Evolutionary conservation across 208 protist genomes (phyloP).

Genomic region (Tritrichomonas musculus): DNA sequence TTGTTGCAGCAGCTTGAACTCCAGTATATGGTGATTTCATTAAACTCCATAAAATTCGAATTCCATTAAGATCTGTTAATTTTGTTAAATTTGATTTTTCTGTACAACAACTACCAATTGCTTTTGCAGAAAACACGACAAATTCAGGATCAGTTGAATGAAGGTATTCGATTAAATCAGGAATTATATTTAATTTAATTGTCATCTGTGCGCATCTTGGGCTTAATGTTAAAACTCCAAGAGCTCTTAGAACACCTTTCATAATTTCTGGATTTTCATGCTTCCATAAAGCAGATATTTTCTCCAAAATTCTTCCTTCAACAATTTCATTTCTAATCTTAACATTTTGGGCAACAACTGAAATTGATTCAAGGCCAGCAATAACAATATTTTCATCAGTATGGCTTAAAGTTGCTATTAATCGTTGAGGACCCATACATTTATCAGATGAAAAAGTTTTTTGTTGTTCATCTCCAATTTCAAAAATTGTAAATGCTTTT

Average conservation of each 20-base stretch:
- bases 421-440: neutral
- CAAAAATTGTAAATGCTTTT: neutral
- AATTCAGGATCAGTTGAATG: neutral
- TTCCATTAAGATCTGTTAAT: neutral
- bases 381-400: neutral
- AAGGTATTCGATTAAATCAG: neutral
- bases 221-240: neutral
- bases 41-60: neutral
- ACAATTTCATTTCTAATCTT: neutral
- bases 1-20: conserved; percentile 9
- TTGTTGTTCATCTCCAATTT: neutral
- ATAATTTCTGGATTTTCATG: neutral
- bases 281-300: neutral
- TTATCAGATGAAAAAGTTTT: neutral
- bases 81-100: neutral
- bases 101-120: neutral
- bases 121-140: neutral
- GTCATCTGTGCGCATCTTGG: neutral
- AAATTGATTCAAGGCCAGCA: neutral
- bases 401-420: neutral
- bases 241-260: neutral
- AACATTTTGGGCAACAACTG: neutral
- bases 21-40: neutral
- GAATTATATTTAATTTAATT: neutral
- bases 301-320: neutral